Evolutionary conservation across 2,329 filamentous ascomycete species (phyloP), one percentile per base, ranked within the genome.

Genomic region (Aspergillus flavus): DNA sequence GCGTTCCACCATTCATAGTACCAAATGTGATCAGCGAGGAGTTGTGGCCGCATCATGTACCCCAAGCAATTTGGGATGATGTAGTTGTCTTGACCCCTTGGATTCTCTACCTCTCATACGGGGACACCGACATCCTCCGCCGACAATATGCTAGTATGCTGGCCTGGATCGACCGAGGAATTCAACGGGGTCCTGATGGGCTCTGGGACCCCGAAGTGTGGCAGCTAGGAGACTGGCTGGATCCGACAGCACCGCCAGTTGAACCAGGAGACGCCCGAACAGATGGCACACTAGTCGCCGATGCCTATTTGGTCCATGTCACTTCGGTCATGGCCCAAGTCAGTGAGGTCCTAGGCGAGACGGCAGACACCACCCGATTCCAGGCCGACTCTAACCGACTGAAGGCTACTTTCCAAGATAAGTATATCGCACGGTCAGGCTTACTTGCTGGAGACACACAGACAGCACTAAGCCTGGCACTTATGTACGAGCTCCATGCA

Each of bases 141-240:
- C 68, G 72, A 1, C 78, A 80, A 61, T 78, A 77, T 48, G 48
- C 62, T 0, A 77, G 77, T 48, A 79, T 78, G 67, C 71, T 69
- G 19, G 70, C 73, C 3, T 80, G 75, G 73, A 61, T 81, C 10
- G 77, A 80, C 46, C 64, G 68, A 6, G 76, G 75, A 1, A 70
- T 78, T 6, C 67, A 63, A 2, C 74, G 76, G 4, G 74, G 74
- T 43, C 53, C 66, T 23, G 69, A 75, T 48, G 72, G 75, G 0
- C 71, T 80, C 1, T 81, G 78, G 78, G 67, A 77, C 58, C 65
- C 68, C 4, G 65, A 68, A 0, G 66, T 71, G 7, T 78, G 72
- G 65, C 77, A 81, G 62, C 72, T 78, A 4, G 78, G 73, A 6
- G 79, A 81, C 69, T 81, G 79, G 79, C 70, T 81, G 0, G 79